A percentile compares a stretch with the other conserved stretches of the same genome.
phyloP scores from a whole-genome alignment of 345 rosid genomes.

The Odontarrhena argentea region DNA sequence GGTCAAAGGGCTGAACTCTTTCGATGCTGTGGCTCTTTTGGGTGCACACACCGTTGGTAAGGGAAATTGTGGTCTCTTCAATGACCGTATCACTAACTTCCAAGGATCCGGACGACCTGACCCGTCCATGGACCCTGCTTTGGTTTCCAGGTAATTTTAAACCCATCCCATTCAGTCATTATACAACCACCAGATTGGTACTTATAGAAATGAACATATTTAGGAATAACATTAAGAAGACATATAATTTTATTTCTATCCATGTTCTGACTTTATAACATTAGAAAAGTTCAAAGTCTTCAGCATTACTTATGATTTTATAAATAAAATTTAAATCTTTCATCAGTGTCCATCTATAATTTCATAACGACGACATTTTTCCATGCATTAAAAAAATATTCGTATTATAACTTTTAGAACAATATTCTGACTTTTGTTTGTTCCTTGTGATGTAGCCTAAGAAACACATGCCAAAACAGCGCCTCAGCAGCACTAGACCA shows the following conservation, averaged over 20 bases:
- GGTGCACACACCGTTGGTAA: slow-evolving; percentile 69
- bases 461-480: slow-evolving; percentile 37
- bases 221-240: background rate
- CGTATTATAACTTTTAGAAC: background rate
- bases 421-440: background rate
- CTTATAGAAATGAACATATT: background rate
- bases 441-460: slow-evolving; percentile 24
- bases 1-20: slow-evolving; percentile 37
- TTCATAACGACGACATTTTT: too few relatives aligned
- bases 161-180: background rate
- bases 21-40: slow-evolving; percentile 58
- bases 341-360: too few relatives aligned
- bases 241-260: background rate
- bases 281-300: too few relatives aligned
- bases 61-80: slow-evolving; percentile 54
- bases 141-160: slow-evolving; percentile 38
- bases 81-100: slow-evolving; percentile 59
- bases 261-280: too few relatives aligned
- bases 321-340: too few relatives aligned
- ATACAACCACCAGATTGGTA: slow-evolving; percentile 29
- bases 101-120: slow-evolving; percentile 52
- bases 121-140: slow-evolving; percentile 50
- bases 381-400: background rate
- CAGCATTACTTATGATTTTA: too few relatives aligned
- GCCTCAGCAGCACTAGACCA: slow-evolving; percentile 39